Evolutionary conservation across 73 alveolate species (phyloP).

Genomic region (Tetrahymena thermophila): DNA sequence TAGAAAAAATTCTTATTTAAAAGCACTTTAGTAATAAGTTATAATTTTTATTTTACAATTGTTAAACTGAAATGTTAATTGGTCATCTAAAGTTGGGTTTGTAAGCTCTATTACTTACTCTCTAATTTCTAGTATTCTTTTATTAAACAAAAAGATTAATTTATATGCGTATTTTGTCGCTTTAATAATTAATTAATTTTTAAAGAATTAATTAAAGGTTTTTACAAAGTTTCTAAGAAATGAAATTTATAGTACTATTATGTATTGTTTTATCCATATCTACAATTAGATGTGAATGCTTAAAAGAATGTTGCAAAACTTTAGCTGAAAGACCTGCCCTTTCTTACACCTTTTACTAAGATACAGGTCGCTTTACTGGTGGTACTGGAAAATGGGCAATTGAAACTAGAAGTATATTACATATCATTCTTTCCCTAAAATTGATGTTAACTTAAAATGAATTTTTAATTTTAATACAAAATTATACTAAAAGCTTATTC

Average conservation of each 20-base stretch:
- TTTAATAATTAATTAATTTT: not conserved
- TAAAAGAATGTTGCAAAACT: slow-evolving; percentile 17
- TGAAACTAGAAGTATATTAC: slow-evolving; percentile 15
- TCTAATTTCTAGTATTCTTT: not conserved
- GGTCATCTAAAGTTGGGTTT: not conserved
- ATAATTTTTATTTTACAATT: not conserved
- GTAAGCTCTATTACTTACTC: not conserved
- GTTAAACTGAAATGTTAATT: no score
- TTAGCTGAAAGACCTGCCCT: not conserved
- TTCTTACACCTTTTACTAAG: slow-evolving; percentile 21
- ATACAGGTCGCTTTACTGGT: slow-evolving; percentile 40
- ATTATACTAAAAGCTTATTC: slow-evolving; percentile 2
- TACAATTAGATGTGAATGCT: not conserved
- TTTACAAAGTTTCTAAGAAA: not conserved
- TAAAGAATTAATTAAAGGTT: not conserved
- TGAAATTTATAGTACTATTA: not conserved
- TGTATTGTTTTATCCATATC: not conserved
- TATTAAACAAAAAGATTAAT: no score
- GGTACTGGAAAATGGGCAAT: slow-evolving; percentile 33
- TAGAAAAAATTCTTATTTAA: no score
- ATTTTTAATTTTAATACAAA: not conserved
- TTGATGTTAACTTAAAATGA: not conserved
- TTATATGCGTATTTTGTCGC: not conserved
- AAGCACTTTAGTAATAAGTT: no score
- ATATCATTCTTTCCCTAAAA: not conserved